phyloP scores from a whole-genome alignment of 2,329 filamentous ascomycete genomes.

The Ilyonectria mors-panacis region DNA sequence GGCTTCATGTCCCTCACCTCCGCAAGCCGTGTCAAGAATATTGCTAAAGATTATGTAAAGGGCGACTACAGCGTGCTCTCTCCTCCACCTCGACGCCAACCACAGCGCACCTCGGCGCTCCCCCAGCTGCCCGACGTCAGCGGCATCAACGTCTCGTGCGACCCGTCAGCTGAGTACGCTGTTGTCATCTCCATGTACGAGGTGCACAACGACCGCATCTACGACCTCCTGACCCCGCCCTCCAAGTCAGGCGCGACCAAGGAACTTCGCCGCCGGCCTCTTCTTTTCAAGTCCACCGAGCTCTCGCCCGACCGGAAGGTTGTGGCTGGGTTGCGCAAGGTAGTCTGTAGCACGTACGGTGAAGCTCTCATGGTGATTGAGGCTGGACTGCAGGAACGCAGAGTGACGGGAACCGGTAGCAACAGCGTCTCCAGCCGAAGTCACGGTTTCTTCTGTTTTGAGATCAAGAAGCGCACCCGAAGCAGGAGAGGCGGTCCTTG shows the following conservation, averaged over 20 bases:
- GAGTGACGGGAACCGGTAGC: slow-evolving; percentile 90
- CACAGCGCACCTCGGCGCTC: slow-evolving; percentile 78
- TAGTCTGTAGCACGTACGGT: slow-evolving; percentile 85
- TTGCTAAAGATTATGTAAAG: slow-evolving; percentile 65
- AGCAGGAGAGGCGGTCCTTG: slow-evolving; percentile 70
- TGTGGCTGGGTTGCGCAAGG: slow-evolving; percentile 91
- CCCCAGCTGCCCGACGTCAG: slow-evolving; percentile 83
- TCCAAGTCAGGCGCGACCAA: slow-evolving; percentile 74
- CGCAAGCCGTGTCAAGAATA: slow-evolving; percentile 61
- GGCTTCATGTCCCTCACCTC: slow-evolving; percentile 62
- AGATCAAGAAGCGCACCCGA: slow-evolving; percentile 84
- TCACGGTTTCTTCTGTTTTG: slow-evolving; percentile 96
- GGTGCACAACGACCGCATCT: slow-evolving; percentile 98
- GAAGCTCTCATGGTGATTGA: slow-evolving; percentile 94
- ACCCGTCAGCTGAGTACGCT: slow-evolving; percentile 81
- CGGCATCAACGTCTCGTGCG: slow-evolving; percentile 73
- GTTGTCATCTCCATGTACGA: slow-evolving; percentile 98
- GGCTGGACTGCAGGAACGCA: slow-evolving; percentile 87
- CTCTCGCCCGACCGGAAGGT: slow-evolving; percentile 91
- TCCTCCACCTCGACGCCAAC: slow-evolving; percentile 72
- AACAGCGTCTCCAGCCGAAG: slow-evolving; percentile 94
- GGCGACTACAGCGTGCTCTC: slow-evolving; percentile 62
- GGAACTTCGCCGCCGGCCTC: slow-evolving; percentile 80
- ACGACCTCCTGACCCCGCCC: slow-evolving; percentile 84
- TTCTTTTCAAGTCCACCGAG: slow-evolving; percentile 95